phyloP scores from a whole-genome alignment of 352 stramenopile species.

The Elongisporangium anandrum region DNA sequence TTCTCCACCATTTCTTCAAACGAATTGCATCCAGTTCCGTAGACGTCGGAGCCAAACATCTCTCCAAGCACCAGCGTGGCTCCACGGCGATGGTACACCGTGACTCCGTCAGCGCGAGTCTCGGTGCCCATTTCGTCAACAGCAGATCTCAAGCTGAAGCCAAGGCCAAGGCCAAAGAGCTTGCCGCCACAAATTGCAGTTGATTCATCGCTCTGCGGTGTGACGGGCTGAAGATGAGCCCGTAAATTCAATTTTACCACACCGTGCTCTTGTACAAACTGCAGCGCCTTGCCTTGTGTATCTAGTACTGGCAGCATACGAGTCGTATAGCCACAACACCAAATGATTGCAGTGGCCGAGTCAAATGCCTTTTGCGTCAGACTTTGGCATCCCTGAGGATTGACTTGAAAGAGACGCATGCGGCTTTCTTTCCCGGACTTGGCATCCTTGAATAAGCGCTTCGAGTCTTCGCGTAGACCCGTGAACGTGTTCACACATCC shows the following conservation, averaged over 20 bases:
- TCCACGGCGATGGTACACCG: constrained; percentile 82
- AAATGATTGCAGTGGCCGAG: constrained; percentile 69
- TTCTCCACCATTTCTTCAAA: constrained; percentile 88
- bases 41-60: constrained; percentile 56
- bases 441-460: constrained; percentile 67
- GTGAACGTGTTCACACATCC: constrained; percentile 86
- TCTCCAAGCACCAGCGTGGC: constrained; percentile 65
- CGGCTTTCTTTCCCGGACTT: constrained; percentile 48
- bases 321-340: constrained; percentile 77
- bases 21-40: constrained; percentile 41
- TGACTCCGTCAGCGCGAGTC: constrained; percentile 77
- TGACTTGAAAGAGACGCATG: constrained; percentile 75
- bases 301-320: constrained; percentile 54
- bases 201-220: constrained; percentile 4
- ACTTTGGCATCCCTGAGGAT: constrained; percentile 42
- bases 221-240: constrained; percentile 30
- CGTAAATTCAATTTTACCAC: constrained; percentile 67
- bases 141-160: constrained; percentile 69
- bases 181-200: constrained; percentile 4
- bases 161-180: constrained; percentile 68
- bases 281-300: constrained; percentile 29
- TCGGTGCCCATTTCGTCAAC: constrained; percentile 77
- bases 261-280: constrained; percentile 46
- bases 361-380: constrained; percentile 65
- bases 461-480: constrained; percentile 78